These are phyloP conservation scores for Agaricales sp. DNA, from an alignment of 1,284 basidiomycete species.

Conservation along the genomic window DNA sequence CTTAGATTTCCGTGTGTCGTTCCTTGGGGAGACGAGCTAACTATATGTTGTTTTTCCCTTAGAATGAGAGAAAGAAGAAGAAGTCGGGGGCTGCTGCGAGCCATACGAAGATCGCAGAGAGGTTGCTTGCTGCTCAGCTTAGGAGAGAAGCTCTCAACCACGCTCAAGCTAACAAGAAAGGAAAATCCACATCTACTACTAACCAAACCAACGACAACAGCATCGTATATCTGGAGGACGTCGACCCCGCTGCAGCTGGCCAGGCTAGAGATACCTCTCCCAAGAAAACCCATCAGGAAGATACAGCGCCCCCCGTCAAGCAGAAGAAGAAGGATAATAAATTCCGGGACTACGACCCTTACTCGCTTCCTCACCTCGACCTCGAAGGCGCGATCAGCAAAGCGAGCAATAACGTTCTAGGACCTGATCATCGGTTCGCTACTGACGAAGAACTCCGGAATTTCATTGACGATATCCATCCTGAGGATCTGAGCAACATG, in stretches of 20 bases:
- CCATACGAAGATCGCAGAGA: constrained; percentile 81
- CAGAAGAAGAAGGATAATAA: constrained; percentile 44
- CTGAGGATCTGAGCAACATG: constrained; percentile 60
- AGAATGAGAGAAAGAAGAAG: constrained; percentile 82
- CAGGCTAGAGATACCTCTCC: constrained; percentile 40
- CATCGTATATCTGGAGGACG: constrained; percentile 77
- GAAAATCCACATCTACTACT: constrained; percentile 28
- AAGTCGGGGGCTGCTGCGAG: constrained; percentile 81
- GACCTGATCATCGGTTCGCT: constrained; percentile 82
- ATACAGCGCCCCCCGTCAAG: constrained; percentile 29
- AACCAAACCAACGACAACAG: constrained; percentile 49
- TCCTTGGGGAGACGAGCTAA: constrained; percentile 2
- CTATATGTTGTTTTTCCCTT: neutral
- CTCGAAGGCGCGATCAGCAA: constrained; percentile 49
- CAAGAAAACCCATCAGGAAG: constrained; percentile 20
- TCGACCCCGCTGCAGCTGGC: constrained; percentile 40
- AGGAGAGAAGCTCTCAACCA: constrained; percentile 83
- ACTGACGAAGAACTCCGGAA: constrained; percentile 86
- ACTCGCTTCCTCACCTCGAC: constrained; percentile 69
- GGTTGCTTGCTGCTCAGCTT: constrained; percentile 89
- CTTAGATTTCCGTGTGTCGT: neutral
- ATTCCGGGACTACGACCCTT: constrained; percentile 76
- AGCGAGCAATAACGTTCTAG: constrained; percentile 37
- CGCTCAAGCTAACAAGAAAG: constrained; percentile 23
- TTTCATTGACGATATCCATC: constrained; percentile 90